Conservation (phyloP, 1,284 basidiomycete species). For the Ustilago sp. region DNA sequence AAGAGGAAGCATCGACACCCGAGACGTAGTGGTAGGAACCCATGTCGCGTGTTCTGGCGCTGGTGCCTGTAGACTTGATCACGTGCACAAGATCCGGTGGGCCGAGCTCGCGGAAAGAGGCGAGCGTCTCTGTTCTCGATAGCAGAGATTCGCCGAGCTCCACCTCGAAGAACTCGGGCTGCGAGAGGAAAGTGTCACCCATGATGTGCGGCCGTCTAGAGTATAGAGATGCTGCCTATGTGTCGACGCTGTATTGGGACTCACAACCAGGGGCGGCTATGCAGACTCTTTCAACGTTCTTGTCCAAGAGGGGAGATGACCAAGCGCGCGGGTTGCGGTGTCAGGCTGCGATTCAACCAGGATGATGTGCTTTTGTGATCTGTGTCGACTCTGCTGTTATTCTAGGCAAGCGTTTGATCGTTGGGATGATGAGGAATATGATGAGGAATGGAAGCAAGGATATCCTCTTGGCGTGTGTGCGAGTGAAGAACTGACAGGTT, state of each 20-base stretch:
- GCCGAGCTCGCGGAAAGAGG: constrained; percentile 93
- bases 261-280: too few relatives aligned
- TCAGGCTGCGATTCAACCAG: too few relatives aligned
- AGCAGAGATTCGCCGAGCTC: constrained; percentile 90
- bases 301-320: too few relatives aligned
- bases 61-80: constrained; percentile 81
- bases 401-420: too few relatives aligned
- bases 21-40: constrained; percentile 75
- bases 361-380: too few relatives aligned
- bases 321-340: too few relatives aligned
- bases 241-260: not conserved
- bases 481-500: not conserved
- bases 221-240: not conserved
- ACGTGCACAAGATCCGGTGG: constrained; percentile 97
- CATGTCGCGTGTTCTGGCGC: constrained; percentile 81
- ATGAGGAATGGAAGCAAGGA: not conserved
- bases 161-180: constrained; percentile 75
- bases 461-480: not conserved
- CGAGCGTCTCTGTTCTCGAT: constrained; percentile 90
- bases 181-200: constrained; percentile 65
- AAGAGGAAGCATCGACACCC: constrained; percentile 95
- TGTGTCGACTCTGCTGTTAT: too few relatives aligned
- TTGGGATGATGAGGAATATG: not conserved
- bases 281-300: too few relatives aligned
- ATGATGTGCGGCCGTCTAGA: constrained; percentile 34